Evolutionary conservation across 2,329 filamentous ascomycete genomes (phyloP), one percentile per base, ranked within the genome.

Genomic region (Cladophialophora bantiana): DNA sequence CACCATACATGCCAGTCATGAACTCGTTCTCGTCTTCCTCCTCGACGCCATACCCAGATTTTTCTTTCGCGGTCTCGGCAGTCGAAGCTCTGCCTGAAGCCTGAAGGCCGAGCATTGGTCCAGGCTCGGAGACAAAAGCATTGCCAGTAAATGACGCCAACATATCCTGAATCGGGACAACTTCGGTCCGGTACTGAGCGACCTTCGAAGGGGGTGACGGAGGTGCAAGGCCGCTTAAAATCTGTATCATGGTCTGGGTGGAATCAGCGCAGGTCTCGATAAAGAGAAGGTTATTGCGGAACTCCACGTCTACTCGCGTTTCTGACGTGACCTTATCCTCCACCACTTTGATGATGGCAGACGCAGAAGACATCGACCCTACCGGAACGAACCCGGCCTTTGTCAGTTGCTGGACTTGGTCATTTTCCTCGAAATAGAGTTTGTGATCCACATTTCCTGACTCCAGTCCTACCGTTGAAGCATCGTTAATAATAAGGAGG

Each of bases 241-340:
- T 85, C 1, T 86, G 85, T 60, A 97, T 90, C 13, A 99, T 84
- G 0, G 95, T 99, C 77, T 97, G 93, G 0, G 93, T 98, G 1
- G 95, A 99, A 78, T 99, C 95, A 35, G 95, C 95, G 74, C 96
- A 99, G 0, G 94, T 96, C 78, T 99, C 95, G 6, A 99, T 81
- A 38, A 99, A 89, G 61, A 99, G 83, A 1, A 99, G 84, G 70
- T 96, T 90, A 74, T 97, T 94, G 68, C 88, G 88, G 55, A 98
- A 81, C 70, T 96, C 92, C 1, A 97, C 84, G 71, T 95, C 90
- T 13, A 97, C 78, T 48, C 88, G 86, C 70, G 89, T 90, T 35
- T 88, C 84, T 0, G 84, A 86, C 40, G 88, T 85, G 1, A 82
- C 81, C 2, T 83, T 82, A 48, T 85, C 82, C 9, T 84, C 82